Evolutionary conservation across 2,329 filamentous ascomycete genomes (phyloP).

Genomic region (Phaeomoniella chlamydospora): DNA sequence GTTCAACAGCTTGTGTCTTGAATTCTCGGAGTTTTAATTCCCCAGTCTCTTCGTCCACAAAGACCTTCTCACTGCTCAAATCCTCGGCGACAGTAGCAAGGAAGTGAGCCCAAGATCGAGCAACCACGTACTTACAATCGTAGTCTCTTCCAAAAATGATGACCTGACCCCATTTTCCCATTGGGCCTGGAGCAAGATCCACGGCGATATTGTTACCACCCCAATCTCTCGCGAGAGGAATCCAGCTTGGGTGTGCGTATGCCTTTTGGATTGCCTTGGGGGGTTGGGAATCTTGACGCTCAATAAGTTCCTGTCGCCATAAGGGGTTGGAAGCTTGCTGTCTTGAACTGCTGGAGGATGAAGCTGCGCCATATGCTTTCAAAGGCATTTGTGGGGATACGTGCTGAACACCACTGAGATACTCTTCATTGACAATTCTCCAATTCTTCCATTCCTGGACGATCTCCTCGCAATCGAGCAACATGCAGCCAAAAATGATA

Average conservation of each 20-base stretch:
- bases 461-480: constrained; percentile 95
- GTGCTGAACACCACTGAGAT: constrained; percentile 46
- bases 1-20: constrained; percentile 76
- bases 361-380: constrained; percentile 62
- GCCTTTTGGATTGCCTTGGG: constrained; percentile 76
- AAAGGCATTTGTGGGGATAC: constrained; percentile 44
- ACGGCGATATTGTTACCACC: constrained; percentile 95
- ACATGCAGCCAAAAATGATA: constrained; percentile 85
- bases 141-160: constrained; percentile 96
- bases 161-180: constrained; percentile 87
- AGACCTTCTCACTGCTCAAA: constrained; percentile 75
- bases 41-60: constrained; percentile 78
- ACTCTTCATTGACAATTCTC: constrained; percentile 85
- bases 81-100: constrained; percentile 82
- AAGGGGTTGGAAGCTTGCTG: constrained; percentile 43
- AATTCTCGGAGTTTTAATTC: constrained; percentile 91
- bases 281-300: constrained; percentile 78
- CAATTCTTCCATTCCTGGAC: constrained; percentile 96
- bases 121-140: constrained; percentile 94
- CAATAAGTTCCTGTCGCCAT: constrained; percentile 75
- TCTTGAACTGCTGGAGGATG: constrained; percentile 46
- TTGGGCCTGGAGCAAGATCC: constrained; percentile 79
- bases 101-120: constrained; percentile 81
- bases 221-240: constrained; percentile 92
- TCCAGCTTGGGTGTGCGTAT: constrained; percentile 90